These are phyloP conservation scores for Starmerella roubikii DNA, from an alignment of 805 yeast species.

Conservation along the genomic window DNA sequence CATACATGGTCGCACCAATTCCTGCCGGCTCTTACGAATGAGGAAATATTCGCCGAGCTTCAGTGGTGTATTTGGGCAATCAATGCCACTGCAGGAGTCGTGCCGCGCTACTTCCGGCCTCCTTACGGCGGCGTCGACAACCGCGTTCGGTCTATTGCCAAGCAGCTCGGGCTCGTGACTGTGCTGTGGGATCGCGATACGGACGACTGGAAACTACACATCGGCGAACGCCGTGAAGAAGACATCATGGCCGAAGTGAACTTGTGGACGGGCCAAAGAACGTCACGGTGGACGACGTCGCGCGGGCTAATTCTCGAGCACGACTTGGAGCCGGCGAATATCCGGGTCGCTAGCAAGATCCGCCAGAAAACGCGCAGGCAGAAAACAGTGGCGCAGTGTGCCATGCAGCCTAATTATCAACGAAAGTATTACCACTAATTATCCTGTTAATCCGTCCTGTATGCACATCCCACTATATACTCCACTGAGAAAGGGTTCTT, in stretches of 20 bases:
- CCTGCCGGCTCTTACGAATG: slow-evolving; percentile 63
- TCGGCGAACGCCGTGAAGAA: slow-evolving; percentile 36
- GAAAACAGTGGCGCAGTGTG: slow-evolving; percentile 16
- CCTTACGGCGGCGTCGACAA: slow-evolving; percentile 94
- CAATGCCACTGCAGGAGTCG: slow-evolving; percentile 80
- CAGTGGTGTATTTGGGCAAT: slow-evolving; percentile 97
- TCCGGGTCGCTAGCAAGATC: slow-evolving; percentile 36
- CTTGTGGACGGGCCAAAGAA: slow-evolving; percentile 30
- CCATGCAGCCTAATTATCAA: background rate
- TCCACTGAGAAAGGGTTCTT: too few relatives aligned
- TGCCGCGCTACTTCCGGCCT: slow-evolving; percentile 90
- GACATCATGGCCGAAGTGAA: slow-evolving; percentile 44
- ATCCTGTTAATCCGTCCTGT: too few relatives aligned
- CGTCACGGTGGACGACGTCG: slow-evolving; percentile 5
- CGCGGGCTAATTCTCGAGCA: slow-evolving; percentile 74
- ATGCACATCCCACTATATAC: too few relatives aligned
- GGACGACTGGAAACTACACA: slow-evolving; percentile 71
- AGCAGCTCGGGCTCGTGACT: slow-evolving; percentile 75
- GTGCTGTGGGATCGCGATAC: slow-evolving; percentile 89
- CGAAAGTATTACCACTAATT: too few relatives aligned
- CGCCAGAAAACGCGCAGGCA: slow-evolving; percentile 7
- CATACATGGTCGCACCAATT: slow-evolving; percentile 92
- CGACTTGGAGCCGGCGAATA: slow-evolving; percentile 57
- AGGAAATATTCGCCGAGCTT: slow-evolving; percentile 73
- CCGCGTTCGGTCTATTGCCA: slow-evolving; percentile 61